phyloP scores from a whole-genome alignment of 768 basidiomycete species.

The Phylloporus arenicola region DNA sequence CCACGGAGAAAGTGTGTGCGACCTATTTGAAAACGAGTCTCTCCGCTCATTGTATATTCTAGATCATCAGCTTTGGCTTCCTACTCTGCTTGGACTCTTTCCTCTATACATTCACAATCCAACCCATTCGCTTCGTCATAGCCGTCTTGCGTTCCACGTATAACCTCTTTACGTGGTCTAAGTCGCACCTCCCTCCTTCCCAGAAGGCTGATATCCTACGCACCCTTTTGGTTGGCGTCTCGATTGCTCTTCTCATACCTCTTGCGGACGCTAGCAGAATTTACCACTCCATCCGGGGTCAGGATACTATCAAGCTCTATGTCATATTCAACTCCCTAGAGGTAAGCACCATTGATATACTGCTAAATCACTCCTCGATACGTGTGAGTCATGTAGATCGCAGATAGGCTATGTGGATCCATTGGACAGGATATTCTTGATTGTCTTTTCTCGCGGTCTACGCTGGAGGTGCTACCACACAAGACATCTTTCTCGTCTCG shows the following conservation, averaged over 20 bases:
- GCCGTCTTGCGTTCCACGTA: conserved; percentile 53
- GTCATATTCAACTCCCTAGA: conserved; percentile 99
- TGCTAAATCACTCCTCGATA: not conserved
- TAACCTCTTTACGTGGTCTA: conserved; percentile 45
- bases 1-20: conserved; percentile 81
- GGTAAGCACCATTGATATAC: conserved; percentile 43
- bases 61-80: conserved; percentile 92
- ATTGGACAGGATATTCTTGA: conserved; percentile 98
- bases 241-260: conserved; percentile 68
- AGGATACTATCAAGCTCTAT: conserved; percentile 98
- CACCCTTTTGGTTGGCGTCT: conserved; percentile 65
- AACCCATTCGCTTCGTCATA: conserved; percentile 80
- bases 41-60: conserved; percentile 4
- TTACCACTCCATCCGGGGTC: conserved; percentile 95
- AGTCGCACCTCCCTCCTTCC: conserved; percentile 66
- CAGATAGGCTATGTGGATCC: conserved; percentile 87
- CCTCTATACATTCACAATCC: conserved; percentile 95
- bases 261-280: conserved; percentile 96
- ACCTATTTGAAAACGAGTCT: not conserved
- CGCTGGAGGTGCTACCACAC: conserved; percentile 68
- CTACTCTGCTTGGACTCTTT: conserved; percentile 95
- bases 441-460: conserved; percentile 91
- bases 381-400: conserved; percentile 57
- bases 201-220: conserved; percentile 94
- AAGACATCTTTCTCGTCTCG: conserved; percentile 54